Base-by-base conservation (phyloP, 2,329 filamentous ascomycete genomes). In the Colletotrichum sp. region DNA sequence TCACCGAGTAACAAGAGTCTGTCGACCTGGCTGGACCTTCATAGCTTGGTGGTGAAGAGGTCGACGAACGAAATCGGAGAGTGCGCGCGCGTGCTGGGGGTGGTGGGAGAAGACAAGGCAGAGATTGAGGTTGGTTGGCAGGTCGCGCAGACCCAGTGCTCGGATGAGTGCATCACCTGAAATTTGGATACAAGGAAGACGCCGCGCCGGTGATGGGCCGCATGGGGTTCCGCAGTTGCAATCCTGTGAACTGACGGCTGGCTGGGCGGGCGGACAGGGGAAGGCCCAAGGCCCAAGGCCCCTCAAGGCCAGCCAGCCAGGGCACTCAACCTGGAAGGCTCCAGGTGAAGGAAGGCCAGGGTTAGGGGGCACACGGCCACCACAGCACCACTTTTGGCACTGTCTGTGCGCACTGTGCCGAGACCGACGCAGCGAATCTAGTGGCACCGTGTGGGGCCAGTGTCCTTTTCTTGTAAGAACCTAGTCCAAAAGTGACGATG, bases 1-100 rank as follows among this genome's bases (percentile, higher is more conserved):
- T 76, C 74, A 76, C 64, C 74, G 73, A 57, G 59, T 76, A 76
- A 73, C 44, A 36, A 69, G 44, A 36, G 34, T 64, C 57, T 64
- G 39, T 60, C 34, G 63, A 59, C 18, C 34, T 49, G 28, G 28
- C 70, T 65, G 44, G 65, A 32, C 57, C 74, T 21, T 76, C 74
- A 76, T 76, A 30, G 71, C 70, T 74, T 74, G 59, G 55, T 52
- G 64, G 49, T 63, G 70, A 68, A 68, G 15, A 39, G 63, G 52
- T 63, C 16, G 24, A 24, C 12, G 32, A 55, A 30, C 28, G 44
- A 34, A 24, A 62, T 36, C 28, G 32, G 44, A 55, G 39, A n/a
- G 12, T 32, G 55, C 63, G 44, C 44, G 44, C 44, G 44, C 44
- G 44, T 52, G 10, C 44, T 52, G 44, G 67, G 68, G 49, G 28